phyloP scores from a whole-genome alignment of 1,139 yeast species.

The Sugiyamaella neomexicana region DNA sequence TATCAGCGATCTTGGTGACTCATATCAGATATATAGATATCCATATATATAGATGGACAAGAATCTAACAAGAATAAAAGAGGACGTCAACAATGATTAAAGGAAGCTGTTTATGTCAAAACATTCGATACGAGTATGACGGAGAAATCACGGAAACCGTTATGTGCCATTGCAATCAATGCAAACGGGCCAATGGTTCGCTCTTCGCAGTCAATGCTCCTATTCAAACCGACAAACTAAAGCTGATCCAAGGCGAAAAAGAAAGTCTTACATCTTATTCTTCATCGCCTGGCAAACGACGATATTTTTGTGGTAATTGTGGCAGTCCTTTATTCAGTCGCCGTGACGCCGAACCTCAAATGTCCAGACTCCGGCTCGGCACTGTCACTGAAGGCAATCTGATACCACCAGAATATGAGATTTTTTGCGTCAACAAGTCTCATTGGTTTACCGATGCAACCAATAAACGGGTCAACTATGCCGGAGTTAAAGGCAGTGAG shows the following conservation, averaged over 20 bases:
- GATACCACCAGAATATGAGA: conserved; percentile 7
- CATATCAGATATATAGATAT: not conserved
- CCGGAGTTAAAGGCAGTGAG: not conserved
- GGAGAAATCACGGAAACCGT: conserved; percentile 11
- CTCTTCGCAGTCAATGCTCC: conserved; percentile 12
- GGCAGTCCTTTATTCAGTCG: conserved; percentile 18
- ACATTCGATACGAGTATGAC: conserved; percentile 11
- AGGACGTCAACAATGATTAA: conserved; percentile 7
- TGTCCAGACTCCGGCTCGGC: conserved; percentile 11
- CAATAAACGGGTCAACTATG: not conserved
- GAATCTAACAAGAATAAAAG: not conserved
- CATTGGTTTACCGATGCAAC: conserved; percentile 3
- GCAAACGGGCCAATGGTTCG: conserved; percentile 17
- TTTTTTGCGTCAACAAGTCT: not conserved
- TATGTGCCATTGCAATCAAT: conserved; percentile 15
- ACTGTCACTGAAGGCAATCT: conserved; percentile 13
- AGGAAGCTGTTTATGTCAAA: conserved; percentile 16
- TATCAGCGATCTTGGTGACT: not conserved
- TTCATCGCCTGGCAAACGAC: conserved; percentile 1
- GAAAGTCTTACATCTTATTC: conserved; percentile 4
- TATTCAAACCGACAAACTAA: conserved; percentile 3
- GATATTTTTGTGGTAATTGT: conserved; percentile 15
- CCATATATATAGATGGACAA: too few relatives aligned
- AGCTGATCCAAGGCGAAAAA: not conserved
- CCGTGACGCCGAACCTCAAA: not conserved